Conservation (phyloP, 2,329 filamentous ascomycete genomes). For the Claviceps capensis region DNA sequence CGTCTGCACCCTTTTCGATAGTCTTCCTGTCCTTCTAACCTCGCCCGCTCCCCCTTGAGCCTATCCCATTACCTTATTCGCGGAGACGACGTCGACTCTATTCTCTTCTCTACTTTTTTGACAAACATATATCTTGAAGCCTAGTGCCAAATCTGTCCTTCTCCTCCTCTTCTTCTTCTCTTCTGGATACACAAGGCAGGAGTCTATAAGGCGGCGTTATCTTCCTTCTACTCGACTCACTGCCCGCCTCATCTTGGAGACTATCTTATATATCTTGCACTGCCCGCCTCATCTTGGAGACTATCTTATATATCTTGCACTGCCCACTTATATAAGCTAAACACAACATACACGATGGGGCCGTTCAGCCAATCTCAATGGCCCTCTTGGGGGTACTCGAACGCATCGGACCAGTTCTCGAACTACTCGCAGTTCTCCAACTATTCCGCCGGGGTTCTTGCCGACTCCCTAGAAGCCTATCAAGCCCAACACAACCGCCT, state of each 20-base stretch:
- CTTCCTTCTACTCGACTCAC: neutral
- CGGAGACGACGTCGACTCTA: slow-evolving; percentile 5
- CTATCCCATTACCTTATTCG: neutral
- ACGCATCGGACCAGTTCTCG: slow-evolving; percentile 15
- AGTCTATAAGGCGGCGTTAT: neutral
- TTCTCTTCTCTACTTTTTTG: neutral
- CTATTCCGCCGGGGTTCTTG: slow-evolving; percentile 20
- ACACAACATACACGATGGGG: slow-evolving; percentile 14
- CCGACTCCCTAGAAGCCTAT: slow-evolving; percentile 26
- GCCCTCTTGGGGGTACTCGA: slow-evolving; percentile 22
- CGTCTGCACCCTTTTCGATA: slow-evolving; percentile 18
- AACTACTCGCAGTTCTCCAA: slow-evolving; percentile 20
- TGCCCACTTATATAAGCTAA: neutral
- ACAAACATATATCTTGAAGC: neutral
- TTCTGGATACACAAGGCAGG: neutral
- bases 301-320: neutral
- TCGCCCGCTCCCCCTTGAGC: slow-evolving; percentile 5
- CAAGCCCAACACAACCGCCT: slow-evolving; percentile 23
- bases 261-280: neutral
- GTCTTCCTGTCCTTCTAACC: slow-evolving; percentile 10
- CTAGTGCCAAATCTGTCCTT: neutral
- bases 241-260: neutral
- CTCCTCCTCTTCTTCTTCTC: neutral
- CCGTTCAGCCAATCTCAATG: slow-evolving; percentile 22
- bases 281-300: neutral